phyloP scores from a whole-genome alignment of 148 eudicot genomes.

The Silene latifolia region DNA sequence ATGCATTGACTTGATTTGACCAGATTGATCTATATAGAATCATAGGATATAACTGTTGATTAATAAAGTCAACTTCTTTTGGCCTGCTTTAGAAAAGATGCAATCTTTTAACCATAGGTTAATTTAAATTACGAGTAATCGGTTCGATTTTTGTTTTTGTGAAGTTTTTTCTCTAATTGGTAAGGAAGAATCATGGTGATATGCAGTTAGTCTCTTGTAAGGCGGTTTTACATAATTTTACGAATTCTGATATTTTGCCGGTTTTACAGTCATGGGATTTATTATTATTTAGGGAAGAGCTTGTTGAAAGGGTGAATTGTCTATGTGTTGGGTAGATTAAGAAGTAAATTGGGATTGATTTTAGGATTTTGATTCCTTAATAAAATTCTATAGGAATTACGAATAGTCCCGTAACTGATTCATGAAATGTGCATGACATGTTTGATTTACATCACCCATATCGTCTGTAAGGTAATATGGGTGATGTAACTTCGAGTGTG shows the following conservation, averaged over 20 bases:
- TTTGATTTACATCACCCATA: not conserved
- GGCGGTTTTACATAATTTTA: too few relatives aligned
- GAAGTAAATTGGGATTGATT: not conserved
- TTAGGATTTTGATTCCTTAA: not conserved
- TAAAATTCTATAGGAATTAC: not conserved
- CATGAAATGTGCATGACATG: not conserved
- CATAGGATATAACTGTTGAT: not conserved
- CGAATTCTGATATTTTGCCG: not conserved
- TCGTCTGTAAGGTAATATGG: too few relatives aligned
- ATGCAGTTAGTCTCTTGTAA: too few relatives aligned
- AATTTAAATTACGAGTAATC: not conserved
- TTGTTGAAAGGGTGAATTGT: not conserved
- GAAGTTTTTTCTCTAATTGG: too few relatives aligned
- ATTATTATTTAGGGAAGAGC: too few relatives aligned
- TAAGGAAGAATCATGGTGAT: not conserved
- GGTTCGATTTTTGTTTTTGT: too few relatives aligned
- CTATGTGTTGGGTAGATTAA: not conserved
- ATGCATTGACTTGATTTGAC: not conserved
- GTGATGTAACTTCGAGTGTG: too few relatives aligned
- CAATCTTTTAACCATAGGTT: too few relatives aligned
- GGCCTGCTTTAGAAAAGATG: not conserved
- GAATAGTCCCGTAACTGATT: not conserved
- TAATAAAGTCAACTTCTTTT: constrained; percentile 3
- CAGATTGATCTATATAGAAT: not conserved
- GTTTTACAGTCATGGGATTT: too few relatives aligned